A percentile compares a stretch with the other conserved stretches of the same genome.
Conservation (phyloP, 192 early-diverging fungal species). For the Funneliformis mosseae region DNA sequence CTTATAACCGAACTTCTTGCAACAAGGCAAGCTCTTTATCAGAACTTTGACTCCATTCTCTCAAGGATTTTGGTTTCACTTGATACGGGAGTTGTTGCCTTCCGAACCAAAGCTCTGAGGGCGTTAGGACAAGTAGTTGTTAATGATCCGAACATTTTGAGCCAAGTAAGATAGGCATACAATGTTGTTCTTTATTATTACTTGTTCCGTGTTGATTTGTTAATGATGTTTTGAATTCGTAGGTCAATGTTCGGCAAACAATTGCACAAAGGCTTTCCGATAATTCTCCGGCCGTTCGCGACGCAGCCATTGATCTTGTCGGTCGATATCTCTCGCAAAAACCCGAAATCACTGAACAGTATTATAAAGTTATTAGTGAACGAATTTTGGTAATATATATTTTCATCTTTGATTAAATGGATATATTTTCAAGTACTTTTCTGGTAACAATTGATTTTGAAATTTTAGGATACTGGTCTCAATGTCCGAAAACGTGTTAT, state of each 20-base stretch:
- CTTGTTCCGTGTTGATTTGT: not conserved
- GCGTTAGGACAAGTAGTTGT: conserved; percentile 76
- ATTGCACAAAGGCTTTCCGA: conserved; percentile 81
- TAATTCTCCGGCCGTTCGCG: conserved; percentile 81
- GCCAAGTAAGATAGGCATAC: conserved; percentile 43
- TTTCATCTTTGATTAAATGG: not conserved
- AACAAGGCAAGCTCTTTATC: conserved; percentile 59
- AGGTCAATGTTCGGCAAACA: conserved; percentile 64
- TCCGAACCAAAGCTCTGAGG: conserved; percentile 77
- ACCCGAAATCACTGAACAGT: conserved; percentile 64
- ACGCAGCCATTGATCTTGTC: conserved; percentile 88
- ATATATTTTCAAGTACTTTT: not conserved
- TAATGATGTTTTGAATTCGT: not conserved
- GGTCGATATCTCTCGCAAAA: conserved; percentile 77
- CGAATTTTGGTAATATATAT: conserved; percentile 66
- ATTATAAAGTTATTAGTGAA: conserved; percentile 80
- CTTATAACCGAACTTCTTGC: conserved; percentile 48
- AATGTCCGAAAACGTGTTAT: conserved; percentile 90
- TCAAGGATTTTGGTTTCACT: conserved; percentile 64
- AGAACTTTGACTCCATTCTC: conserved; percentile 72
- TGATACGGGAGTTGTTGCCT: conserved; percentile 64
- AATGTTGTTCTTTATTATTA: not conserved
- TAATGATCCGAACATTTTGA: conserved; percentile 66
- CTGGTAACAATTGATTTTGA: not conserved
- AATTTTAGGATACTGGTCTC: conserved; percentile 75